These are phyloP conservation scores for Kokia cookei DNA, from an alignment of 441 rosid species.

Conservation along the genomic window DNA sequence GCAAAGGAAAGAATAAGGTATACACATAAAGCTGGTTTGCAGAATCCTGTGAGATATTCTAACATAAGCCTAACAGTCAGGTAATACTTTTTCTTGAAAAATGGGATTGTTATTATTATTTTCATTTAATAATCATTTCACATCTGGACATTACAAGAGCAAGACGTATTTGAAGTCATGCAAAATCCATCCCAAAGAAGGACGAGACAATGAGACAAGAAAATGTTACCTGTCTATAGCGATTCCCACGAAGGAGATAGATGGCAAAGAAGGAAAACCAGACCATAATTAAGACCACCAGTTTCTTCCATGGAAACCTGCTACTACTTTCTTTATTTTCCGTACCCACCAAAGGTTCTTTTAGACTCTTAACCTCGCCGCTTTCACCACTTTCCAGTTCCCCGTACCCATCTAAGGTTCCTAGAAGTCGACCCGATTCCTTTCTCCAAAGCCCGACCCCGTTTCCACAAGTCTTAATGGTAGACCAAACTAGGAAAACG, in stretches of 20 bases:
- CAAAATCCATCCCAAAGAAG: background rate
- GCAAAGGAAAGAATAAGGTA: background rate
- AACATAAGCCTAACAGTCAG: background rate
- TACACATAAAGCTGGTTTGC: background rate
- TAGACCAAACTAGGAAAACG: slow-evolving; percentile 70
- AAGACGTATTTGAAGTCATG: background rate
- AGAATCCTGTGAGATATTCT: background rate
- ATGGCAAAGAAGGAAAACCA: slow-evolving; percentile 73
- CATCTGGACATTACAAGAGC: too few species aligned
- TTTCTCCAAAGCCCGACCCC: slow-evolving; percentile 55
- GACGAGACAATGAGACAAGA: background rate
- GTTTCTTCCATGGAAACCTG: slow-evolving; percentile 63
- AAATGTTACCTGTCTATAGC: slow-evolving; percentile 50
- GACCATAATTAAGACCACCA: slow-evolving; percentile 52
- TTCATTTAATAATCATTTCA: too few species aligned
- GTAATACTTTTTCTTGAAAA: background rate
- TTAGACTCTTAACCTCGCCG: slow-evolving; percentile 16
- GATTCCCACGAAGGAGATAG: slow-evolving; percentile 66
- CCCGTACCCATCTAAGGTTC: slow-evolving; percentile 19
- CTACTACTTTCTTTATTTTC: slow-evolving; percentile 11
- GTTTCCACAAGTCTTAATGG: slow-evolving; percentile 59
- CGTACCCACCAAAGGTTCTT: slow-evolving; percentile 38
- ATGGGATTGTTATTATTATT: too few species aligned
- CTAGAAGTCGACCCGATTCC: slow-evolving; percentile 42
- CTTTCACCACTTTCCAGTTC: slow-evolving; percentile 30